These are phyloP conservation scores for Wallacemonas sp. DNA, from an alignment of 208 protist genomes.

Conservation along the genomic window DNA sequence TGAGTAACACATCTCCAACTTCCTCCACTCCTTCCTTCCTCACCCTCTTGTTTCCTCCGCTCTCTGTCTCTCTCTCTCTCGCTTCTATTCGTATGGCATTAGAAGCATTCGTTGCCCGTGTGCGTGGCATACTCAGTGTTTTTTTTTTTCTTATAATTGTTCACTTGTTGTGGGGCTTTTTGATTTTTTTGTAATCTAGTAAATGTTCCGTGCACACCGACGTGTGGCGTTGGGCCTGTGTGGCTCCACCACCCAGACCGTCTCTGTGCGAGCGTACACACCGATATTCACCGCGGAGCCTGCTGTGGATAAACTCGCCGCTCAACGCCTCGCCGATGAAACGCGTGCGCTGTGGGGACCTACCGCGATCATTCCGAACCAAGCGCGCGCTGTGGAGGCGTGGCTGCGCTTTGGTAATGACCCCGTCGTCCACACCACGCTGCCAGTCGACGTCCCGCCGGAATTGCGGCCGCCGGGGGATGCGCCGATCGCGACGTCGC, in stretches of 20 bases:
- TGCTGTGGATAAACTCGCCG: slow-evolving; percentile 38
- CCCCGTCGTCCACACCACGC: slow-evolving; percentile 70
- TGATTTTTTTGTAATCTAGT: neutral
- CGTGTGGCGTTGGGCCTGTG: slow-evolving; percentile 1
- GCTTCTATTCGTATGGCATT: no score
- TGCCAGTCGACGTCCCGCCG: slow-evolving; percentile 20
- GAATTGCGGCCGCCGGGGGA: neutral
- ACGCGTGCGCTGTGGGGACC: slow-evolving; percentile 51
- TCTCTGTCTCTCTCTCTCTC: slow-evolving; percentile 8
- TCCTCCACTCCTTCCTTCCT: no score
- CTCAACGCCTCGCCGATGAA: slow-evolving; percentile 60
- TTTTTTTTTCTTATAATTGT: no score
- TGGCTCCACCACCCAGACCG: neutral
- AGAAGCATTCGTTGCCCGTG: no score
- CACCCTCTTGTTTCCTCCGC: neutral
- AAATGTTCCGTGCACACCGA: slow-evolving; percentile 9
- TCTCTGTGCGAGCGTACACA: slow-evolving; percentile 57
- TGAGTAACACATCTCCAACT: no score
- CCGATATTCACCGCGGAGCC: slow-evolving; percentile 68
- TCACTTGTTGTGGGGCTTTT: no score
- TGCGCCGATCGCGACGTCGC: slow-evolving; percentile 28
- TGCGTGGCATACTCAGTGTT: no score
- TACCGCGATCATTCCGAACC: slow-evolving; percentile 33
- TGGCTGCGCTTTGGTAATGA: slow-evolving; percentile 91
- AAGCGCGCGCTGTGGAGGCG: slow-evolving; percentile 40